phyloP scores from a whole-genome alignment of 768 basidiomycete species.

The Termitomyces sp. region DNA sequence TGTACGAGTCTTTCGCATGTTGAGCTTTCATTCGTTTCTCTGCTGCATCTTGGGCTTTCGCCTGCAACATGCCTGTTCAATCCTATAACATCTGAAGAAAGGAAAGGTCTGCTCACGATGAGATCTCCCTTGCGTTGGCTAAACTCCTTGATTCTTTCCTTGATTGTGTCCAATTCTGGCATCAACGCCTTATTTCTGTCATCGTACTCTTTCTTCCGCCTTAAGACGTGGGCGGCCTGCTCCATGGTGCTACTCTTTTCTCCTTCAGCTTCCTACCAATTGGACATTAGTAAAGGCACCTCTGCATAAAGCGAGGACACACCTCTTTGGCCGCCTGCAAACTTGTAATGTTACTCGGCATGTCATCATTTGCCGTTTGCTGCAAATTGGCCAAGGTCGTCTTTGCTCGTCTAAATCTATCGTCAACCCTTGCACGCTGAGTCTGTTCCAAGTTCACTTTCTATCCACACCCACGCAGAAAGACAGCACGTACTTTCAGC shows the following conservation, averaged over 20 bases:
- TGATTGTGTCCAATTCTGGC: conserved; percentile 43
- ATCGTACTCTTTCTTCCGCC: conserved; percentile 48
- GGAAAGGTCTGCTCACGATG: conserved; percentile 36
- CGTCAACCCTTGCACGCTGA: conserved; percentile 22
- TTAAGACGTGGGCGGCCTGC: conserved; percentile 49
- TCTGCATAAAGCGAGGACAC: background rate
- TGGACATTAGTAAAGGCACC: background rate
- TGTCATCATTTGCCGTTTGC: conserved; percentile 64
- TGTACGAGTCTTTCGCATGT: conserved; percentile 44
- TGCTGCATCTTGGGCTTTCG: conserved; percentile 47
- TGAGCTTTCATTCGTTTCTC: conserved; percentile 50
- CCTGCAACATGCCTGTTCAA: conserved; percentile 29
- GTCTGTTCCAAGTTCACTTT: conserved; percentile 19
- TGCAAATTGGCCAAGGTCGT: conserved; percentile 39
- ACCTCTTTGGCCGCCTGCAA: conserved; percentile 57
- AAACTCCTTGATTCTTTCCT: conserved; percentile 50
- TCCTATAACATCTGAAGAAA: background rate
- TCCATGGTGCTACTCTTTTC: conserved; percentile 47
- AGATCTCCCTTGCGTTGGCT: conserved; percentile 40
- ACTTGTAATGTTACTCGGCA: conserved; percentile 61
- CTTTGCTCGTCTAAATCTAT: conserved; percentile 23
- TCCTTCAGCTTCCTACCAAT: conserved; percentile 47
- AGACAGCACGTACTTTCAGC: conserved; percentile 28
- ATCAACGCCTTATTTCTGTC: conserved; percentile 42
- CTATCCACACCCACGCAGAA: background rate